Base-by-base conservation (phyloP, 2,329 filamentous ascomycete species). In the Colletotrichum viniferum region DNA sequence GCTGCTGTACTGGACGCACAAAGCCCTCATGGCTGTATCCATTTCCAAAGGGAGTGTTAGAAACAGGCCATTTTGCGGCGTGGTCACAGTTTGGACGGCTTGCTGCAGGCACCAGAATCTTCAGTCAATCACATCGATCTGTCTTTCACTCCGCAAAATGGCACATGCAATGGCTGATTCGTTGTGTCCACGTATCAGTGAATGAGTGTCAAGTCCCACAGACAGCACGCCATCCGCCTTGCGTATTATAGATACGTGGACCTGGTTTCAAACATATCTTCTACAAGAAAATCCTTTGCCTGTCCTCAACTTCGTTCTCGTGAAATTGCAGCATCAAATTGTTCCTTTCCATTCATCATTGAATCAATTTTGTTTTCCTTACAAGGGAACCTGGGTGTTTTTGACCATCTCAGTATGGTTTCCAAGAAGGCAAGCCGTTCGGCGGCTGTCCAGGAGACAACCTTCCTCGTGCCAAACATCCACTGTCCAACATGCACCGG, bases 401-500 rank as follows among this genome's bases (percentile, higher is more conserved):
- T 48, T 12, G 10, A 48, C n/a, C 2, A 48, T 5, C 43, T 52
- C 1, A 48, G n/a, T 12, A 48, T 52, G 43, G 43, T 52, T 52
- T 52, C 43, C 43, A 52, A 52, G 43, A 21, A 21, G n/a, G 2
- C 8, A 7, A 52, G 10, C n/a, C 0, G n/a, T 52, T 52, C n/a
- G 12, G 12, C 43, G 10, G 10, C n/a, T 0, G 43, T 21, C 5
- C 43, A 52, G 43, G n/a, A 52, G 43, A 52, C 43, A 4, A 52
- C n/a, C 2, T 91, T 93, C 80, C 88, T 95, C 76, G 86, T 96
- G 78, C 90, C 89, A 77, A 95, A 96, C 82, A 88, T 96, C 21
- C 94, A 96, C 84, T 95, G 94, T 85, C 92, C 93, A n/a, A 94
- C 93, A 75, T 96, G 94, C 82, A 91, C 95, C 64, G 89, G 90